Conservation (phyloP, 202 grass and related monocot species). For the Zizania palustris region DNA sequence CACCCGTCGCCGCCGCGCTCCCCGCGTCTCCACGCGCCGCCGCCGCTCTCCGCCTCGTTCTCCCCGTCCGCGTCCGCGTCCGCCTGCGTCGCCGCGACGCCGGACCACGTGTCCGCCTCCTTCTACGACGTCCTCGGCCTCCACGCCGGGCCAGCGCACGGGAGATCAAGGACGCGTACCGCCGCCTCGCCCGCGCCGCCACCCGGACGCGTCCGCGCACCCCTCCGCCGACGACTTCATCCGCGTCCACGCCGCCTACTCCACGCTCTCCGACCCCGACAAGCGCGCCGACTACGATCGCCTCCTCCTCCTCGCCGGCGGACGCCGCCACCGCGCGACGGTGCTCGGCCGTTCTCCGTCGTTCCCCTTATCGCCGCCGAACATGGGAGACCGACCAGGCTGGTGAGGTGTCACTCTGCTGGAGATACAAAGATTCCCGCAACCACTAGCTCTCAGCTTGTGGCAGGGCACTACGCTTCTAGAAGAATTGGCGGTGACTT, state of each 20-base stretch:
- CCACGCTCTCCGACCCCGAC: constrained; percentile 71
- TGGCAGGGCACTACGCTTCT: constrained; percentile 17
- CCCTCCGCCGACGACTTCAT: constrained; percentile 66
- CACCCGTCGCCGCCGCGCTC: constrained; percentile 28
- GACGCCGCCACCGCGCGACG: constrained; percentile 18
- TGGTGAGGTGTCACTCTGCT: constrained; percentile 44
- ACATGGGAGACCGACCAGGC: constrained; percentile 94
- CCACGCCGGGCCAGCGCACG: constrained; percentile 41
- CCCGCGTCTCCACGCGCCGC: constrained; percentile 21
- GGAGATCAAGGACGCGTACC: constrained; percentile 74
- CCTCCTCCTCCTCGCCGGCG: constrained; percentile 45
- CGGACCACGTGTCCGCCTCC: constrained; percentile 13
- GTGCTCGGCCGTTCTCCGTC: constrained; percentile 46
- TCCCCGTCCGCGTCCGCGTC: constrained; percentile 9
- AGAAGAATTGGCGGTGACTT: constrained; percentile 19
- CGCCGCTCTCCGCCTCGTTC: constrained; percentile 32
- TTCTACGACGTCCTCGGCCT: constrained; percentile 75
- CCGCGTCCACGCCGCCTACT: constrained; percentile 78
- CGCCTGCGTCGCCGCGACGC: neutral
- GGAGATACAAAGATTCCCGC: constrained; percentile 25
- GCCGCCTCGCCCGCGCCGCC: constrained; percentile 62
- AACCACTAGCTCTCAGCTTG: neutral
- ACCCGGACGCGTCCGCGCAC: constrained; percentile 56
- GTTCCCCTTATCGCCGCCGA: constrained; percentile 53
- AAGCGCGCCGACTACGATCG: constrained; percentile 79